These are phyloP conservation scores for Tribonema minus DNA, from an alignment of 108 stramenopile species.

Conservation along the genomic window DNA sequence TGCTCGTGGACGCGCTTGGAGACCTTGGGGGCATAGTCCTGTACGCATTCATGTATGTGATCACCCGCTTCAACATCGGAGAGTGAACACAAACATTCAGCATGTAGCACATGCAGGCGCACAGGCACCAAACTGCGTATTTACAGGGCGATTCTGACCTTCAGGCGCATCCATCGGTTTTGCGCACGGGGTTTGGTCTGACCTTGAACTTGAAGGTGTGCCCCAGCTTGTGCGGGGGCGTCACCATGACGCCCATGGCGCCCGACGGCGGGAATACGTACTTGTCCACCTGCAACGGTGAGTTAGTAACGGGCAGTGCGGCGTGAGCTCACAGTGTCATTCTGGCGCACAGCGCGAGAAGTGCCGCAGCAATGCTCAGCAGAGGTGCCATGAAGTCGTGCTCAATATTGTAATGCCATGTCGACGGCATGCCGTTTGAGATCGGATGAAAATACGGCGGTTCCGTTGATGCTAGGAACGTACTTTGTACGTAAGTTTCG, in stretches of 20 bases:
- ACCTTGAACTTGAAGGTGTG: constrained; percentile 99
- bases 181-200: neutral
- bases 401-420: neutral
- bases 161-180: neutral
- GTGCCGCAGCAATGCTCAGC: neutral
- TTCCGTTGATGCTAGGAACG: neutral
- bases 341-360: neutral
- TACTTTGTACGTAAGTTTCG: too few species aligned
- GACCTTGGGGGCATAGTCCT: neutral
- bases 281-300: constrained; percentile 62
- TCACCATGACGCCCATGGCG: constrained; percentile 56
- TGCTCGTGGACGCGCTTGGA: neutral
- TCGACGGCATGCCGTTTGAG: neutral
- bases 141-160: neutral
- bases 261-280: constrained; percentile 84
- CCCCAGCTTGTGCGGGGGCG: constrained; percentile 84
- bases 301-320: neutral
- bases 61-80: neutral
- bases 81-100: neutral
- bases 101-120: neutral
- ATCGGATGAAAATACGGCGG: neutral
- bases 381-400: neutral
- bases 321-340: neutral
- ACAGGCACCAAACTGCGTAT: neutral
- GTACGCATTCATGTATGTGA: neutral